Conservation (phyloP, 371 early-diverging fungal genomes). For the Mortierella sp. region DNA sequence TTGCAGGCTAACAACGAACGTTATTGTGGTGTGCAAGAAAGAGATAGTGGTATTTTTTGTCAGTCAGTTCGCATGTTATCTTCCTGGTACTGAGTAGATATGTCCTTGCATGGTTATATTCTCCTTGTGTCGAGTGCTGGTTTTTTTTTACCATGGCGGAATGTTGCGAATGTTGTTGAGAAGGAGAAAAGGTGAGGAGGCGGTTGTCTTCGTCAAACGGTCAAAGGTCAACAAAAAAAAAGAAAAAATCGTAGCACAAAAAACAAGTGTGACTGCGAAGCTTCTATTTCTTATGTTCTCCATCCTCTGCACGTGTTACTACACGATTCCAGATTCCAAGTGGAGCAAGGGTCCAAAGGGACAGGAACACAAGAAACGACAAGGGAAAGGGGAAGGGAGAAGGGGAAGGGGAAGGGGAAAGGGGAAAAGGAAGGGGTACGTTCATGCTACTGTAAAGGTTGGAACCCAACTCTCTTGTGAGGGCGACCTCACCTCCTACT, state of each 20-base stretch:
- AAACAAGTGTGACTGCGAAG: conserved; percentile 14
- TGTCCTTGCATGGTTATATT: not conserved
- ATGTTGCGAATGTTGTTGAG: not conserved
- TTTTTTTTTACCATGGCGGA: not conserved
- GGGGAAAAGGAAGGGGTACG: too few species aligned
- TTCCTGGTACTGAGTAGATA: not conserved
- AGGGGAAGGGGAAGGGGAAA: too few species aligned
- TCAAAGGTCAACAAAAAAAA: conserved; percentile 3
- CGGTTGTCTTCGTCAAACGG: not conserved
- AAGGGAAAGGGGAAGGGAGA: not conserved
- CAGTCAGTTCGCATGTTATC: not conserved
- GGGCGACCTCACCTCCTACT: too few species aligned
- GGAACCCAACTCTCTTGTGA: too few species aligned
- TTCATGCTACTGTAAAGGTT: too few species aligned
- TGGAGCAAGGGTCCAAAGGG: conserved; percentile 4
- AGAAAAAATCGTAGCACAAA: not conserved
- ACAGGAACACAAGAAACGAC: not conserved
- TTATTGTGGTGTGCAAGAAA: not conserved
- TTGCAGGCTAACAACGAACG: conserved; percentile 19
- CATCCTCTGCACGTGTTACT: not conserved
- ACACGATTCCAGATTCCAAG: too few species aligned
- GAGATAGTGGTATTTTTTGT: not conserved
- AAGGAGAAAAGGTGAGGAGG: not conserved
- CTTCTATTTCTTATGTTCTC: not conserved
- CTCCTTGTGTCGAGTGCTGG: not conserved